Evolutionary conservation across 768 basidiomycete species (phyloP).

Genomic region (Mycena sanguinolenta): DNA sequence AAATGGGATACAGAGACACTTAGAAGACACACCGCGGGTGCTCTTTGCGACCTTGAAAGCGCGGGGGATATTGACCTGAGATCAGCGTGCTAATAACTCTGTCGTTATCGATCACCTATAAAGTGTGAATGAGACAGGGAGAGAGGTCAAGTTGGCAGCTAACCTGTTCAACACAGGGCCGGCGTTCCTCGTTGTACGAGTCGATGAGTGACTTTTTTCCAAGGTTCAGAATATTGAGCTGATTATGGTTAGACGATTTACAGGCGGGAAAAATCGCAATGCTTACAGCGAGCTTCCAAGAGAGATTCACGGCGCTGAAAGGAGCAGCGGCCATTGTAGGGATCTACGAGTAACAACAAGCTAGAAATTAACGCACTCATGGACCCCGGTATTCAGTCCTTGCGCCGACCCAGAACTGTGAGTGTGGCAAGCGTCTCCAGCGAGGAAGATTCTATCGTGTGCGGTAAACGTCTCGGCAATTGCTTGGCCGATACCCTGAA

Average conservation of each 20-base stretch:
- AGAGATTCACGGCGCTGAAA: conserved; percentile 37
- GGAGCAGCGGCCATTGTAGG: not conserved
- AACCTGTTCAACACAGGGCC: conserved; percentile 37
- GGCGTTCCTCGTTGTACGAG: conserved; percentile 36
- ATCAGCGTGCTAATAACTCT: conserved; percentile 39
- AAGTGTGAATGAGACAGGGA: too few species aligned
- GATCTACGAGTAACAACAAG: not conserved
- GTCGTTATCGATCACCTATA: conserved; percentile 39
- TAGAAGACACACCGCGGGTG: conserved; percentile 30
- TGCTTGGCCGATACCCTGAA: conserved; percentile 39
- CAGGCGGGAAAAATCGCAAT: not conserved
- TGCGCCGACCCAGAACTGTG: conserved; percentile 40
- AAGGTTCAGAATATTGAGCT: conserved; percentile 35
- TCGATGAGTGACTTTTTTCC: conserved; percentile 34
- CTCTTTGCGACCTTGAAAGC: conserved; percentile 37
- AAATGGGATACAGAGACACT: too few species aligned
- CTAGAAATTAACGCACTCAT: conserved; percentile 29
- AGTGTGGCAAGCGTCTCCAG: conserved; percentile 41
- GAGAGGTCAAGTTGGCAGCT: not conserved
- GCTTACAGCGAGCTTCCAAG: conserved; percentile 40
- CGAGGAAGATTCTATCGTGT: conserved; percentile 37
- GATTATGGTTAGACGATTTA: not conserved
- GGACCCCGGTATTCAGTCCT: conserved; percentile 39
- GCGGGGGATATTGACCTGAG: conserved; percentile 37
- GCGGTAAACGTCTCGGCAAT: conserved; percentile 35